phyloP scores from a whole-genome alignment of 768 basidiomycete genomes.

The Hypholoma fasciculare region DNA sequence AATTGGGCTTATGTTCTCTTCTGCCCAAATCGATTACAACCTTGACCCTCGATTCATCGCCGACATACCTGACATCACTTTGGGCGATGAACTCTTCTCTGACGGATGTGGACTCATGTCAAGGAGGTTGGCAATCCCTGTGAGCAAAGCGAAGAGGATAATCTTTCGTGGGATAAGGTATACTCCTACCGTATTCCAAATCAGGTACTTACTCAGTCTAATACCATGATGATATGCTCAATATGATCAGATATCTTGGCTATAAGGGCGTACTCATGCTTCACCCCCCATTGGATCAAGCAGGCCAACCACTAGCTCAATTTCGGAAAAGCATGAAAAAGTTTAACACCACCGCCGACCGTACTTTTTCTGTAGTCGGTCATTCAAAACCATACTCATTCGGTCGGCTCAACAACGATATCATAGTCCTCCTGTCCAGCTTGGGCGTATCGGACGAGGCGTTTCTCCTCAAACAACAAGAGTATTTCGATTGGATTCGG shows the following conservation, averaged over 20 bases:
- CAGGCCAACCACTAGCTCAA: slow-evolving; percentile 46
- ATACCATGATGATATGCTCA: background rate
- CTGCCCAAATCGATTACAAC: slow-evolving; percentile 56
- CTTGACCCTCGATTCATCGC: slow-evolving; percentile 47
- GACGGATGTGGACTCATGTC: slow-evolving; percentile 73
- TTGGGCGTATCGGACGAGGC: slow-evolving; percentile 59
- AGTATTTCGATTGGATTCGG: slow-evolving; percentile 60
- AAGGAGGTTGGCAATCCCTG: slow-evolving; percentile 44
- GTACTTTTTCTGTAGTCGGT: slow-evolving; percentile 68
- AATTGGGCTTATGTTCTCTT: slow-evolving; percentile 67
- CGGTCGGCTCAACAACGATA: slow-evolving; percentile 68
- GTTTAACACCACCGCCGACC: slow-evolving; percentile 53
- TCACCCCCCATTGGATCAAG: slow-evolving; percentile 55
- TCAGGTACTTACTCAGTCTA: slow-evolving; percentile 39
- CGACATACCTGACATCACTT: slow-evolving; percentile 62
- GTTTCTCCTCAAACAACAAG: slow-evolving; percentile 53
- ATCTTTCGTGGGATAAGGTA: slow-evolving; percentile 57
- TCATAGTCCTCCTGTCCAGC: slow-evolving; percentile 64
- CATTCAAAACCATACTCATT: slow-evolving; percentile 65
- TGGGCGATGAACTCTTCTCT: slow-evolving; percentile 59
- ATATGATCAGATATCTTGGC: slow-evolving; percentile 53
- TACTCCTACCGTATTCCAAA: slow-evolving; percentile 63
- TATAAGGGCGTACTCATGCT: slow-evolving; percentile 75
- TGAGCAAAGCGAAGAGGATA: slow-evolving; percentile 55
- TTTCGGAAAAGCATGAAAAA: slow-evolving; percentile 75